Percentiles rank a stretch among this genome's conserved stretches.
phyloP scores from a whole-genome alignment of 2,329 filamentous ascomycete genomes.

The Fusarium newnesense region DNA sequence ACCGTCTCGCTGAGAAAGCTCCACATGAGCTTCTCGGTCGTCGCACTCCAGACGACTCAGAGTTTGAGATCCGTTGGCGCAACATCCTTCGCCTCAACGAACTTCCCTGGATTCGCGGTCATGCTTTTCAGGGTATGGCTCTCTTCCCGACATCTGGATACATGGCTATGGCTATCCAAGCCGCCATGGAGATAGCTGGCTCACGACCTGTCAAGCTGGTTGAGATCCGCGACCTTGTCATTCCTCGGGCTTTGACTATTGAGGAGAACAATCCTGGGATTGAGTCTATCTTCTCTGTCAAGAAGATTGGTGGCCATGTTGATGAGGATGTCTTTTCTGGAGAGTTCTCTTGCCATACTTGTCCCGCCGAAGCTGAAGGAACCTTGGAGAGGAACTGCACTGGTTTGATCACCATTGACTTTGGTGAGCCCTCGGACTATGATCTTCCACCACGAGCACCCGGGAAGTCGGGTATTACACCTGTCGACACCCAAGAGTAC shows the following conservation, averaged over 20 bases:
- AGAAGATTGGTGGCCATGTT: neutral
- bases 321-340: neutral
- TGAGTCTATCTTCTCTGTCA: conserved; percentile 3
- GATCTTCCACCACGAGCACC: neutral
- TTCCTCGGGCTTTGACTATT: neutral
- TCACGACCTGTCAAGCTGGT: neutral
- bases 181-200: neutral
- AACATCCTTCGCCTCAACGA: neutral
- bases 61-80: neutral
- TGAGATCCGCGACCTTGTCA: neutral
- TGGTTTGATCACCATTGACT: neutral
- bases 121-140: neutral
- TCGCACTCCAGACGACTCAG: neutral
- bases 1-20: neutral
- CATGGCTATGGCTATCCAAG: neutral
- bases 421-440: neutral
- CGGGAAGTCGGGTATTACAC: neutral
- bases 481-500: neutral
- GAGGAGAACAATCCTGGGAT: conserved; percentile 1
- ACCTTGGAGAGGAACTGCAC: neutral
- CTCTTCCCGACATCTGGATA: neutral
- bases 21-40: neutral
- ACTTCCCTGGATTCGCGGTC: neutral
- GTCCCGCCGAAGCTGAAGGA: neutral
- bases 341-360: conserved; percentile 1